Conservation (phyloP, 2,329 filamentous ascomycete species). For the Ophidiomyces ophidiicola region DNA sequence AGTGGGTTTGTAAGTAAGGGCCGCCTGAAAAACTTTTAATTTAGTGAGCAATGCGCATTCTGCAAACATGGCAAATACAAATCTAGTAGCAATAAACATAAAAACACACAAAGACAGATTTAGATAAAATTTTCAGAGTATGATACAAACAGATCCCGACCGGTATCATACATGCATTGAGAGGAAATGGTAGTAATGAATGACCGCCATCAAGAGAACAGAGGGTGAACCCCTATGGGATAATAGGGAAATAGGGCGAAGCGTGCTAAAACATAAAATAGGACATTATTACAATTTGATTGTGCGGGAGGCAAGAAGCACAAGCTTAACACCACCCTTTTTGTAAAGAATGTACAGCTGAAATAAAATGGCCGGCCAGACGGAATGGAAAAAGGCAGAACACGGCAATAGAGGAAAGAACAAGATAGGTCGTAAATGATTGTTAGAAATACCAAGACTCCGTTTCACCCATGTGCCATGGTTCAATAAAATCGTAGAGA, state of each 20-base stretch:
- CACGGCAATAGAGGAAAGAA: not conserved
- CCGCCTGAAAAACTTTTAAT: too few species aligned
- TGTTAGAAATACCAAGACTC: constrained; percentile 4
- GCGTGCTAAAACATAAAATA: constrained; percentile 1
- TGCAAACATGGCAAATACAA: too few species aligned
- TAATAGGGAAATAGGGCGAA: not conserved
- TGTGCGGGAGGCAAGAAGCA: too few species aligned
- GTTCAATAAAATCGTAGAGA: constrained; percentile 4
- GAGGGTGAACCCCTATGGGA: not conserved
- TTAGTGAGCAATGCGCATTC: too few species aligned
- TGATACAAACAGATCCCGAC: constrained; percentile 5
- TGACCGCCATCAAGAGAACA: not conserved
- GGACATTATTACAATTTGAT: too few species aligned
- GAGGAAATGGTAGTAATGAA: constrained; percentile 1
- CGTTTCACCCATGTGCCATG: constrained; percentile 4
- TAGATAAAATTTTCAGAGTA: constrained; percentile 5
- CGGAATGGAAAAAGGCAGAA: not conserved
- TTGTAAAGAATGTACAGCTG: not conserved
- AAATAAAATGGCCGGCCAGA: not conserved
- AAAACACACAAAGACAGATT: too few species aligned
- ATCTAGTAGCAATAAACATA: too few species aligned
- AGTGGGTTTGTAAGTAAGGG: too few species aligned
- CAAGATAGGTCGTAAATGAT: not conserved
- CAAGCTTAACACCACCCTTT: too few species aligned
- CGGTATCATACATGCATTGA: constrained; percentile 10